These are phyloP conservation scores for Hymenoscyphus infarciens DNA, from an alignment of 2,329 filamentous ascomycete species.

Conservation along the genomic window DNA sequence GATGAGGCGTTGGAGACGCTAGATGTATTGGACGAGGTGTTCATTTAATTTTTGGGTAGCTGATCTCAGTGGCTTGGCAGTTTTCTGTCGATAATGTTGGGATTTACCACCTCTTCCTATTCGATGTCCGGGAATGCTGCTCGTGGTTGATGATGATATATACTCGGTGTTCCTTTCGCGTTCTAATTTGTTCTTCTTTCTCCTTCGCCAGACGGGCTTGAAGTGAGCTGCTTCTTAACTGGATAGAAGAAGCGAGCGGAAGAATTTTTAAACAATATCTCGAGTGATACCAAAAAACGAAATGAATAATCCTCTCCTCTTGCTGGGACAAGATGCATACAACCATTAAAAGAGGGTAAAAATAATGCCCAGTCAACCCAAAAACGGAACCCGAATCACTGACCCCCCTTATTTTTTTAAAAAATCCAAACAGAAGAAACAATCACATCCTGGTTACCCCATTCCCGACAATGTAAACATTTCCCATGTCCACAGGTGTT, in stretches of 20 bases:
- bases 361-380: too few species aligned
- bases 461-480: neutral
- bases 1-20: neutral
- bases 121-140: neutral
- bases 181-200: neutral
- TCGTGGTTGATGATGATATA: neutral
- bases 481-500: conserved; percentile 2
- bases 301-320: neutral
- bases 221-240: neutral
- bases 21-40: neutral
- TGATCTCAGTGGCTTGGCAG: neutral
- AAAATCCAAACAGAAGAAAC: conserved; percentile 3
- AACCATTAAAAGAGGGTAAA: neutral
- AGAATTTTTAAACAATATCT: neutral
- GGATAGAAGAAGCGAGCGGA: neutral
- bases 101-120: too few species aligned
- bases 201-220: neutral
- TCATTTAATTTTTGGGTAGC: neutral
- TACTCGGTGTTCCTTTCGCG: neutral
- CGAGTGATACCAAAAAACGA: neutral
- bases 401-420: neutral
- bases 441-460: neutral
- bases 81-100: neutral
- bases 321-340: neutral
- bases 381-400: neutral